A percentile compares a stretch with the other conserved stretches of the same genome.
These are phyloP conservation scores for Sugiyamaella sp. DNA, from an alignment of 1,139 yeast species.

Conservation along the genomic window DNA sequence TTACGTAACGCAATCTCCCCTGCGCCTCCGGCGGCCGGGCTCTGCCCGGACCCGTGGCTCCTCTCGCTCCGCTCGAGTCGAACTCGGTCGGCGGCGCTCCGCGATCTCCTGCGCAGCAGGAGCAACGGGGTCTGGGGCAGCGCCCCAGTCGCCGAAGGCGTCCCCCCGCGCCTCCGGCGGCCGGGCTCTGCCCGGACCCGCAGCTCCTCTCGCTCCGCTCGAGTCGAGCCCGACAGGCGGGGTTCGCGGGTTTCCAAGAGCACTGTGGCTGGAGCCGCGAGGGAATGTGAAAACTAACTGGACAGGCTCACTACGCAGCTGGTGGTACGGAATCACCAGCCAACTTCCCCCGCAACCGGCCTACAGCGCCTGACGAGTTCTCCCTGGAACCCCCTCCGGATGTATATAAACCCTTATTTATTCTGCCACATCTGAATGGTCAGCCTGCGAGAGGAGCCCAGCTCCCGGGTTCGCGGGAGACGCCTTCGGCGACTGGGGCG, in stretches of 20 bases:
- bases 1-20: no score
- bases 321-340: conserved; percentile 13
- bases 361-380: no score
- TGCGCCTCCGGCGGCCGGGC: conserved; percentile 6
- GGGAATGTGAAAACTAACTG: no score
- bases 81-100: not conserved
- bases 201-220: not conserved
- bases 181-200: conserved; percentile 10
- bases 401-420: not conserved
- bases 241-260: no score
- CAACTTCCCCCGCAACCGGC: no score
- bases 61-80: conserved; percentile 2
- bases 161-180: conserved; percentile 1
- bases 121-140: not conserved
- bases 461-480: no score
- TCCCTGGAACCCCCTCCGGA: not conserved
- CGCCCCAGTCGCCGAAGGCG: not conserved
- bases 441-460: no score
- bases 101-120: not conserved
- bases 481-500: not conserved
- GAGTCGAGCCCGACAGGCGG: no score
- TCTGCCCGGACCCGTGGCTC: conserved; percentile 3
- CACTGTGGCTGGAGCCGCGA: no score
- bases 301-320: conserved; percentile 7
- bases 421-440: not conserved